Percentiles rank a stretch among this genome's conserved stretches.
Conservation (phyloP, 768 basidiomycete species). For the Mrakia gelida region DNA sequence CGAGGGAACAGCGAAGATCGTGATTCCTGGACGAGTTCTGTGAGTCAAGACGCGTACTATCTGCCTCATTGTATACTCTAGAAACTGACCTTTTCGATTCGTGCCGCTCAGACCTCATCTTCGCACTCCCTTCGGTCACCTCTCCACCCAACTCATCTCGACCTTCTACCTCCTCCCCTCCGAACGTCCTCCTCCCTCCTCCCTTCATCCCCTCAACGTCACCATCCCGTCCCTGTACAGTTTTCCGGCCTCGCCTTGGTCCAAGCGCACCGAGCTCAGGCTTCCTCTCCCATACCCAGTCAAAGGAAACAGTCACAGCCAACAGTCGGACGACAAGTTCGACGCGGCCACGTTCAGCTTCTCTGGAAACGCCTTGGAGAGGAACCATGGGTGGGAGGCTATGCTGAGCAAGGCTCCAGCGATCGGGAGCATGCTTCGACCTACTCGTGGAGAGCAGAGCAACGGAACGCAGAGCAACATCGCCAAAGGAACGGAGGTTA, state of each 20-base stretch:
- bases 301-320: background rate
- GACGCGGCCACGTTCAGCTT: background rate
- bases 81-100: background rate
- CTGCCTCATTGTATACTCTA: background rate
- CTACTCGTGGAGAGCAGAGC: background rate
- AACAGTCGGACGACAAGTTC: background rate
- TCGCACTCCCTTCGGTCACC: background rate
- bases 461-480: background rate
- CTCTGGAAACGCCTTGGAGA: background rate
- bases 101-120: background rate
- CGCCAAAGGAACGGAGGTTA: background rate
- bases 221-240: background rate
- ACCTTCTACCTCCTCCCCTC: constrained; percentile 8
- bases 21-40: background rate
- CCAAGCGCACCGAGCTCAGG: background rate
- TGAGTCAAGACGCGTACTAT: background rate
- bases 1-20: background rate
- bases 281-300: background rate
- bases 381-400: background rate
- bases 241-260: background rate
- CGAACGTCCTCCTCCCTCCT: background rate
- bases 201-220: background rate
- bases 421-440: background rate
- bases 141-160: background rate
- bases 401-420: background rate